Percentiles rank a stretch among this genome's conserved stretches.
phyloP scores from a whole-genome alignment of 2,329 filamentous ascomycete genomes.

The Graphium sp. region DNA sequence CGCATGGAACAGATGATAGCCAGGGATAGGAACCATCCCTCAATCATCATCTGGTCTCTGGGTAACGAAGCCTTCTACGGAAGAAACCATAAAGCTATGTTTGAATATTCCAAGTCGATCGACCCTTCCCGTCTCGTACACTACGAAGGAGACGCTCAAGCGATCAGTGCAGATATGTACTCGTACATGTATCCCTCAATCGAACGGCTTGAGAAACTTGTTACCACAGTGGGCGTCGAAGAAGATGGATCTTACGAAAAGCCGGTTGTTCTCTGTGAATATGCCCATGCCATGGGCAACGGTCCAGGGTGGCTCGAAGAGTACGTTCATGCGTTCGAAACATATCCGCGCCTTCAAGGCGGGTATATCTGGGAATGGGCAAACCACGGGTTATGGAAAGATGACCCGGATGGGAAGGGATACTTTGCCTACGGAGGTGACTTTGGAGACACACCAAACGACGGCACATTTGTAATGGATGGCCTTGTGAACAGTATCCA shows the following conservation, averaged over 20 bases:
- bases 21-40: conserved; percentile 54
- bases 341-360: conserved; percentile 44
- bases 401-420: conserved; percentile 19
- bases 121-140: conserved; percentile 45
- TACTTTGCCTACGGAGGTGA: conserved; percentile 46
- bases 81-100: conserved; percentile 51
- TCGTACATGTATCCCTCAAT: conserved; percentile 50
- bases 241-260: conserved; percentile 29
- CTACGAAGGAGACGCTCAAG: conserved; percentile 48
- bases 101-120: conserved; percentile 37
- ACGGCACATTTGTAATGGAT: conserved; percentile 46
- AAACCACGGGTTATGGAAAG: conserved; percentile 38
- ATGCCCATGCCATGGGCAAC: conserved; percentile 55
- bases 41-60: conserved; percentile 57
- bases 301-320: conserved; percentile 54
- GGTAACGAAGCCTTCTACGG: conserved; percentile 63
- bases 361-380: conserved; percentile 54
- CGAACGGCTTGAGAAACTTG: conserved; percentile 28
- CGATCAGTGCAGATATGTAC: conserved; percentile 45
- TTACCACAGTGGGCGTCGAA: conserved; percentile 21
- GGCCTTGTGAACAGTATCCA: conserved; percentile 37
- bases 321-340: conserved; percentile 47
- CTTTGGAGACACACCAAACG: conserved; percentile 43
- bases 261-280: conserved; percentile 42
- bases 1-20: conserved; percentile 46